Conservation (phyloP, 495 filamentous ascomycete species). For the Xylaria intraflava region DNA sequence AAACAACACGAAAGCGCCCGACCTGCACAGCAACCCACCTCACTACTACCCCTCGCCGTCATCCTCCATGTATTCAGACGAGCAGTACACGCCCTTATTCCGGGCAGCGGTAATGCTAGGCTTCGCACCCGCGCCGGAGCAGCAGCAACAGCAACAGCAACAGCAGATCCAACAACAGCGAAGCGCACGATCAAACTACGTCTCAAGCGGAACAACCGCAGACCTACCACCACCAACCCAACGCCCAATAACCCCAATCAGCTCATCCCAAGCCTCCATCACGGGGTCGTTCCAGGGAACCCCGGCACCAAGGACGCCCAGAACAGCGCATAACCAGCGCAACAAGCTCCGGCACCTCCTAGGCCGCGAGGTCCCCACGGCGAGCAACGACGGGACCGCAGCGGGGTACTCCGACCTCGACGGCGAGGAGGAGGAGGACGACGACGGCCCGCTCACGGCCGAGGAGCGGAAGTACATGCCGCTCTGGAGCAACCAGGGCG, state of each 20-base stretch:
- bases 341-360: conserved; percentile 13
- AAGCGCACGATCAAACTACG: background rate
- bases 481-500: conserved; percentile 15
- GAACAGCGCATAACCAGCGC: conserved; percentile 12
- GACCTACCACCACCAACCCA: background rate
- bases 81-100: conserved; percentile 4
- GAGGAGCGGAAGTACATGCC: conserved; percentile 34
- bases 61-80: background rate
- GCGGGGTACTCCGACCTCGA: conserved; percentile 13
- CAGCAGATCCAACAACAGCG: background rate
- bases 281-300: conserved; percentile 4
- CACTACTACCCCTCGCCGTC: background rate
- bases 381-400: background rate
- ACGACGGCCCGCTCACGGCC: conserved; percentile 19
- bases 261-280: conserved; percentile 10
- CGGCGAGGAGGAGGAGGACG: conserved; percentile 21
- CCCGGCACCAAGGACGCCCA: conserved; percentile 6
- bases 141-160: background rate
- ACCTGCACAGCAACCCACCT: background rate
- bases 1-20: conserved; percentile 9
- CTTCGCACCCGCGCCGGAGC: conserved; percentile 1
- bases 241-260: background rate
- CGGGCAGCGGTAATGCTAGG: conserved; percentile 9
- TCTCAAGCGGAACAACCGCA: conserved; percentile 1
- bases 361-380: conserved; percentile 5